Evolutionary conservation across 495 filamentous ascomycete genomes (phyloP), one percentile per base, ranked within the genome.

Genomic region (Aspergillus funiculosus): DNA sequence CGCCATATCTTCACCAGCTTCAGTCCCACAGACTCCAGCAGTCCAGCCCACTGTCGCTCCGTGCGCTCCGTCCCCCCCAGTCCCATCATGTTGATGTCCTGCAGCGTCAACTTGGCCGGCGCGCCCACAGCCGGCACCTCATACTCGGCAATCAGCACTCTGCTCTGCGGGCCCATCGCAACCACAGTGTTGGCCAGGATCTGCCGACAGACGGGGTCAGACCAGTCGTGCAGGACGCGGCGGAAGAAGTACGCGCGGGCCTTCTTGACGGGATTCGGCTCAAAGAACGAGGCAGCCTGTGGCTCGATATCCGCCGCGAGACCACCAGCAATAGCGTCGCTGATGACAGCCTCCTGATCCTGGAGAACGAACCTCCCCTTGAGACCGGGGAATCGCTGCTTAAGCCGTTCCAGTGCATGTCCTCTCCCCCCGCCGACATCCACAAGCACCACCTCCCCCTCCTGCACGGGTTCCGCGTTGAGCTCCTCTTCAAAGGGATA

Each of bases 371-470:
- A 51, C 9, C 55, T 46, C 5, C 73, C 74, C 0, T 54, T 55
- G 0, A 67, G 26, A 8, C 52, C 20, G 1, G 68, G 65, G 27
- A 56, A 37, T 19, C 58, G 57, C 3, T 27, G 11, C 9, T 43
- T 48, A 34, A 78, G 66, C 11, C 52, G 49, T 2, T 53, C 28
- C 0, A 74, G 52, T 37, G 75, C 68, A 24, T 75, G 67, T 0
- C 75, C 74, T 1, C 53, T 34, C n/a, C 58, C 61, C 2, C 74
- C 75, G 21, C 63, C 74, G 1, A 76, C 59, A 57, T 80, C 77
- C 6, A 78, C 69, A 1, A 79, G 43, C 5, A 77, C 50, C 6
- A 65, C 58, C 2, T 46, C 41, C 11, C 61, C 35, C 6, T 25
- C 20, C 14, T 43, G 26, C n/a, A 62, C 39, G 5, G 22, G 15